Evolutionary conservation across 2,329 filamentous ascomycete genomes (phyloP).

Genomic region (Ceratocystis cubensis): DNA sequence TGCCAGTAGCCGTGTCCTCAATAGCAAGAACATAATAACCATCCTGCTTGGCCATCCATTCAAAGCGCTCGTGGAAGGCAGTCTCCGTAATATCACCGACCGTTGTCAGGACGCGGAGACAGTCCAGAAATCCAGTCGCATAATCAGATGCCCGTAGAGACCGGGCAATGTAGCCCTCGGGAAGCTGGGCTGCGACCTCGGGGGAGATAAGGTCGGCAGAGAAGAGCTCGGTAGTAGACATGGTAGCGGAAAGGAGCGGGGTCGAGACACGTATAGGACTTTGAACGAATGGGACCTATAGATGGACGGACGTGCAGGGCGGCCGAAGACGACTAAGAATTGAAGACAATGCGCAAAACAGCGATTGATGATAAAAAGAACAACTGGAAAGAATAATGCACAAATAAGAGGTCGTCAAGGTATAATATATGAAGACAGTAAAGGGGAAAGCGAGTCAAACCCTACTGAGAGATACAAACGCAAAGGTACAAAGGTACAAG

Average conservation of each 20-base stretch:
- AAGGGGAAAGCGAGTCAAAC: background rate
- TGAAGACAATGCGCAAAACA: too few relatives aligned
- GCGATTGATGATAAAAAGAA: too few relatives aligned
- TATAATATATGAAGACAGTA: background rate
- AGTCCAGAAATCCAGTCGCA: slow-evolving; percentile 73
- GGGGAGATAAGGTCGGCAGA: slow-evolving; percentile 63
- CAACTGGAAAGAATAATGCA: too few relatives aligned
- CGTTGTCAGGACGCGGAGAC: slow-evolving; percentile 78
- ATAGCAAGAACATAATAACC: slow-evolving; percentile 83
- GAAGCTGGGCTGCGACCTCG: slow-evolving; percentile 57
- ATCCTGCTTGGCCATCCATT: slow-evolving; percentile 62
- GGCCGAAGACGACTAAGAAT: background rate
- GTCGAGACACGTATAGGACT: background rate
- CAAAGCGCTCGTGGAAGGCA: slow-evolving; percentile 66
- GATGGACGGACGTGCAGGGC: background rate
- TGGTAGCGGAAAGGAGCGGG: background rate
- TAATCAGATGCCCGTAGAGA: slow-evolving; percentile 70
- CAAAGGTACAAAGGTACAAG: background rate
- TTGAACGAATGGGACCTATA: background rate
- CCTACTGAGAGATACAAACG: background rate
- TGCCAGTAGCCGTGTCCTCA: slow-evolving; percentile 49
- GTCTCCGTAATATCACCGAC: slow-evolving; percentile 74
- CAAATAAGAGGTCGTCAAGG: background rate
- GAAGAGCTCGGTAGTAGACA: slow-evolving; percentile 43
- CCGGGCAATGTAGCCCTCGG: slow-evolving; percentile 70